These are phyloP conservation scores for Pythium biforme DNA, from an alignment of 352 stramenopile species.

Conservation along the genomic window DNA sequence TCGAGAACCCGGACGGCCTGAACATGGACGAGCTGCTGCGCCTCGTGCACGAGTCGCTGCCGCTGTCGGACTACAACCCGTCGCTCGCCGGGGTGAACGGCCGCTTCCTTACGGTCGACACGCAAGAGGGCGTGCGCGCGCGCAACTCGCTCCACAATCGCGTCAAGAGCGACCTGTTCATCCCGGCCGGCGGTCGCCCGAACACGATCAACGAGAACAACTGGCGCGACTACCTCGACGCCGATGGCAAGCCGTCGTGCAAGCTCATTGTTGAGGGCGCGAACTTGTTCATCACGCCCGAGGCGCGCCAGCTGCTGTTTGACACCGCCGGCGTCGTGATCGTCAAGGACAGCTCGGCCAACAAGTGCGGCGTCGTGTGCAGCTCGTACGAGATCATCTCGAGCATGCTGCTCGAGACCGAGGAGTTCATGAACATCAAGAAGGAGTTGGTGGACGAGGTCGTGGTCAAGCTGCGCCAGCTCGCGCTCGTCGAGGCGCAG, in stretches of 20 bases:
- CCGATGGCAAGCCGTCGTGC: slow-evolving; percentile 71
- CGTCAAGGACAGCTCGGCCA: slow-evolving; percentile 96
- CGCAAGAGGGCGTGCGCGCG: slow-evolving; percentile 79
- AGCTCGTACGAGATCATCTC: slow-evolving; percentile 86
- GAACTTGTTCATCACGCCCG: slow-evolving; percentile 85
- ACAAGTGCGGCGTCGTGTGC: slow-evolving; percentile 87
- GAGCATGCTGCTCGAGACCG: slow-evolving; percentile 95
- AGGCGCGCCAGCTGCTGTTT: slow-evolving; percentile 90
- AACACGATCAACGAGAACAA: slow-evolving; percentile 90
- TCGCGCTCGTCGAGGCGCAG: slow-evolving; percentile 94
- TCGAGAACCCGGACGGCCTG: slow-evolving; percentile 95
- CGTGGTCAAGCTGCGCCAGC: slow-evolving; percentile 91
- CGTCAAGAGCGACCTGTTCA: slow-evolving; percentile 85
- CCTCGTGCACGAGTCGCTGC: slow-evolving; percentile 90
- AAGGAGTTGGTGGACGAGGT: slow-evolving; percentile 92
- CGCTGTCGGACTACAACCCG: slow-evolving; percentile 79
- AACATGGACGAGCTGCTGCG: slow-evolving; percentile 93
- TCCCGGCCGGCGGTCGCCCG: slow-evolving; percentile 73
- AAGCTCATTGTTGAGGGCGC: slow-evolving; percentile 84
- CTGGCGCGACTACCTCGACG: slow-evolving; percentile 67
- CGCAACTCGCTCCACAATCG: slow-evolving; percentile 99
- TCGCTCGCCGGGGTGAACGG: slow-evolving; percentile 49
- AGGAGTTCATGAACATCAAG: slow-evolving; percentile 97
- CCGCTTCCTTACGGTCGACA: slow-evolving; percentile 84
- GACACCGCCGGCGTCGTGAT: slow-evolving; percentile 96